A percentile compares a stretch with the other conserved stretches of the same genome.
phyloP scores from a whole-genome alignment of 169 alveolate species.

The Plasmodium adleri region DNA sequence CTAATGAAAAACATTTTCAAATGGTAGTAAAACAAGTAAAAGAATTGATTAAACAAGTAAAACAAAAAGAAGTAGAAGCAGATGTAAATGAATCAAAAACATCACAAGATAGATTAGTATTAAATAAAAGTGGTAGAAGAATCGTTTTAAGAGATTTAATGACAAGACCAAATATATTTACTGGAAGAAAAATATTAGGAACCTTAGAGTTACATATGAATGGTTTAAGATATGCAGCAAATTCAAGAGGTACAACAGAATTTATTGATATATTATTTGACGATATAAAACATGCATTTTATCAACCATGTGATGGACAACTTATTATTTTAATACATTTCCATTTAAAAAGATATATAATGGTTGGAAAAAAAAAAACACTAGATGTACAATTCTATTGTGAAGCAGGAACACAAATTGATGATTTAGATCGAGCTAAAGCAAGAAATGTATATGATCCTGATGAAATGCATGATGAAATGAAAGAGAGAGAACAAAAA shows the following conservation, averaged over 20 bases:
- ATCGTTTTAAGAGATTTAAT: constrained; percentile 86
- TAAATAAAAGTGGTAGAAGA: constrained; percentile 87
- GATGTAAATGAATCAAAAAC: constrained; percentile 90
- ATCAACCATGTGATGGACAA: constrained; percentile 98
- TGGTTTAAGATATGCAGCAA: constrained; percentile 93
- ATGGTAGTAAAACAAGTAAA: constrained; percentile 91
- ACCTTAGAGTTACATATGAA: constrained; percentile 96
- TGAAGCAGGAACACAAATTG: constrained; percentile 97
- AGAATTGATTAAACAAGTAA: constrained; percentile 94
- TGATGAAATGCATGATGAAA: constrained; percentile 97
- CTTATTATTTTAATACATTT: constrained; percentile 96
- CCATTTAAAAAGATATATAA: constrained; percentile 93
- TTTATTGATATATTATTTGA: constrained; percentile 93
- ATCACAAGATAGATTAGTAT: constrained; percentile 92
- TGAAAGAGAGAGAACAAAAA: constrained; percentile 95
- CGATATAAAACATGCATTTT: constrained; percentile 96
- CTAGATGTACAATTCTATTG: constrained; percentile 96
- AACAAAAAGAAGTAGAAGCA: constrained; percentile 94
- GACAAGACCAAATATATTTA: constrained; percentile 87
- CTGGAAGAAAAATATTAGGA: constrained; percentile 93
- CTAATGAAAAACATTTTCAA: constrained; percentile 89
- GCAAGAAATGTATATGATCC: constrained; percentile 93
- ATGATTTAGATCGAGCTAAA: constrained; percentile 95
- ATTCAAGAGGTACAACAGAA: constrained; percentile 87
- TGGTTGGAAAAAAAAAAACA: constrained; percentile 96